Percentiles rank a stretch among this genome's conserved stretches.
Evolutionary conservation across 2,329 filamentous ascomycete species (phyloP).

Genomic region (Apiospora pterosperma): DNA sequence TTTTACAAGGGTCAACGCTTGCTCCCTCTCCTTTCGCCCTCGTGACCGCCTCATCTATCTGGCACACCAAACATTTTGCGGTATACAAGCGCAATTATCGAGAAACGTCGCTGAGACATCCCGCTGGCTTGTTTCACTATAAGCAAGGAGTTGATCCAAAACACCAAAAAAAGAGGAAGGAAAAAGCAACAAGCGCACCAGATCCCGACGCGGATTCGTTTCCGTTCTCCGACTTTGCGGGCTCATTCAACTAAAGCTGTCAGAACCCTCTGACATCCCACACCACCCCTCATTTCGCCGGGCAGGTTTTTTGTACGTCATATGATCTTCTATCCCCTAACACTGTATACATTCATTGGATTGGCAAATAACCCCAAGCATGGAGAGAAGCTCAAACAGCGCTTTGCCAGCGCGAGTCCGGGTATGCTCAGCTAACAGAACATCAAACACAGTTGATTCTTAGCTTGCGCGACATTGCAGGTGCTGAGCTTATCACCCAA

Average conservation of each 20-base stretch:
- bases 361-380: neutral
- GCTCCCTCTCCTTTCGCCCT: neutral
- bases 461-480: neutral
- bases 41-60: neutral
- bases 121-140: neutral
- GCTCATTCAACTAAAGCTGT: constrained; percentile 1
- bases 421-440: neutral
- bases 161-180: neutral
- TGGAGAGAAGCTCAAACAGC: neutral
- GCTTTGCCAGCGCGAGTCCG: neutral
- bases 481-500: neutral
- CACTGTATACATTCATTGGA: neutral
- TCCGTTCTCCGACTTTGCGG: neutral
- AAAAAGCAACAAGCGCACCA: neutral
- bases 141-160: neutral
- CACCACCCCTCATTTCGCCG: neutral
- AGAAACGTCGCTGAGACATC: neutral
- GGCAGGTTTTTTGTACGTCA: neutral
- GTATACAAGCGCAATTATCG: neutral
- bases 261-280: neutral
- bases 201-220: neutral
- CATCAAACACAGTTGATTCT: neutral
- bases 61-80: neutral
- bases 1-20: neutral
- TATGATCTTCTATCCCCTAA: neutral